phyloP scores from a whole-genome alignment of 2,329 filamentous ascomycete genomes.

The Pyrenophora seminiperda region DNA sequence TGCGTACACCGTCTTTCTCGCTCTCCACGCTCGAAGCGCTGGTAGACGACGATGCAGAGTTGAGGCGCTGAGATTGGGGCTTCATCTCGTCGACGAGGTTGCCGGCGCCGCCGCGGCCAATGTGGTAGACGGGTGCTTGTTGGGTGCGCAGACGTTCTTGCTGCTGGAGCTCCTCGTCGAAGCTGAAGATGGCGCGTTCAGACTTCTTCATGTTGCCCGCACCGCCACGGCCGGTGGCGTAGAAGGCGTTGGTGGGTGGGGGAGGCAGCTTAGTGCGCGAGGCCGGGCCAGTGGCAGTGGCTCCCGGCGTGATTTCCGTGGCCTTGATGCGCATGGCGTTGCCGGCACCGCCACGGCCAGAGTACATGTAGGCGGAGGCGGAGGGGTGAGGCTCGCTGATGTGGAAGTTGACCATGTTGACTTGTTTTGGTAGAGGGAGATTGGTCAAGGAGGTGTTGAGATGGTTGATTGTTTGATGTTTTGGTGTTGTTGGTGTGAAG shows the following conservation, averaged over 20 bases:
- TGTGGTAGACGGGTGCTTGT: constrained; percentile 66
- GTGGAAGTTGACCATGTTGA: constrained; percentile 54
- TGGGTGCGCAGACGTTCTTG: constrained; percentile 60
- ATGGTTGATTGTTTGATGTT: constrained; percentile 6
- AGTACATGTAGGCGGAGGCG: constrained; percentile 57
- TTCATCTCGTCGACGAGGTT: constrained; percentile 56
- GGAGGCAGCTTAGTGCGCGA: constrained; percentile 56
- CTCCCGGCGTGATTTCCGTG: constrained; percentile 58
- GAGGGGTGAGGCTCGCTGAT: constrained; percentile 68
- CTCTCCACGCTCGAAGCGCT: constrained; percentile 30
- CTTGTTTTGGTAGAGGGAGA: constrained; percentile 25
- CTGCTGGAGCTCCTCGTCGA: constrained; percentile 69
- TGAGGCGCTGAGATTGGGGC: constrained; percentile 32
- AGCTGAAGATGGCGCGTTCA: constrained; percentile 68
- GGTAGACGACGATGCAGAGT: constrained; percentile 36
- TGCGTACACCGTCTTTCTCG: constrained; percentile 36
- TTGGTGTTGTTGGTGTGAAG: constrained; percentile 14
- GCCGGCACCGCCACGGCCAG: constrained; percentile 64
- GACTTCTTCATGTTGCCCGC: constrained; percentile 65
- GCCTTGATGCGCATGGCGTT: constrained; percentile 62
- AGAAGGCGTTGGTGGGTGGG: constrained; percentile 56
- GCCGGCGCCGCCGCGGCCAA: constrained; percentile 66
- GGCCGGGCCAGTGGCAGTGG: constrained; percentile 53
- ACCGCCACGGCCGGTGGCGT: constrained; percentile 70
- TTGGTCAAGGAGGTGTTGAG: constrained; percentile 12